Base-by-base conservation (phyloP, 345 rosid species). In the Mallotus nudiflorus region DNA sequence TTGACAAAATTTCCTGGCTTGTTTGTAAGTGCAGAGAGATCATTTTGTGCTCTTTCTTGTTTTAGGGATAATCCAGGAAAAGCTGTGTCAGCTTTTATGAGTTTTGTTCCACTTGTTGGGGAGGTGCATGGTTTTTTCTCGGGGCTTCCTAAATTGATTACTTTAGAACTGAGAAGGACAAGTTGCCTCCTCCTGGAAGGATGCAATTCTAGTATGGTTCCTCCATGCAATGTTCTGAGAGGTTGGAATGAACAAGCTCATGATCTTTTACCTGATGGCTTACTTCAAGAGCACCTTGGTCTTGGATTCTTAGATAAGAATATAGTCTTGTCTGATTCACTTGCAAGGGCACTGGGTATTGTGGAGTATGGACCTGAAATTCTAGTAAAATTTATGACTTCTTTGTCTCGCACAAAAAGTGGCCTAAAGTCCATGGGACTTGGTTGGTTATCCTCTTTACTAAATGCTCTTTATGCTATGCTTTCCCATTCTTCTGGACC, bases 91-190 rank as follows among this genome's bases (percentile, higher is more conserved):
- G 86, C 86, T 42, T 92, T 77, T 79, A 86, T 94, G 95, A 91
- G 93, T 76, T 93, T 84, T 72, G 89, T 94, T 75, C 98, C 98
- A 60, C 90, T 94, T 68, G 76, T 83, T 4, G 96, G 97, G 19
- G 98, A 91, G 83, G 96, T 91, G 70, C 95, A 94, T 79, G 98
- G 97, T 4, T 94, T 94, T 66, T 94, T 94, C 63, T 87, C 95
- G 48, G 71, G 81, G 42, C 93, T 94, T 37, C 96, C 98, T 51
- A 89, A 84, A 56, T 82, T 71, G 72, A 91, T 94, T 68, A 77
- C 84, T 62, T 81, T 86, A 60, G 84, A 73, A 70, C 74, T 94
- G 74, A 82, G 89, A 70, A 80, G 81, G 77, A 82, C 93, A 50
- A 81, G 81, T 55, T 94, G 98, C 81, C 83, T 94, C 78, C 78